Percentiles rank a stretch among this genome's conserved stretches.
These are phyloP conservation scores for Warburgia ugandensis DNA, from an alignment of 164 flowering plant species.

Conservation along the genomic window DNA sequence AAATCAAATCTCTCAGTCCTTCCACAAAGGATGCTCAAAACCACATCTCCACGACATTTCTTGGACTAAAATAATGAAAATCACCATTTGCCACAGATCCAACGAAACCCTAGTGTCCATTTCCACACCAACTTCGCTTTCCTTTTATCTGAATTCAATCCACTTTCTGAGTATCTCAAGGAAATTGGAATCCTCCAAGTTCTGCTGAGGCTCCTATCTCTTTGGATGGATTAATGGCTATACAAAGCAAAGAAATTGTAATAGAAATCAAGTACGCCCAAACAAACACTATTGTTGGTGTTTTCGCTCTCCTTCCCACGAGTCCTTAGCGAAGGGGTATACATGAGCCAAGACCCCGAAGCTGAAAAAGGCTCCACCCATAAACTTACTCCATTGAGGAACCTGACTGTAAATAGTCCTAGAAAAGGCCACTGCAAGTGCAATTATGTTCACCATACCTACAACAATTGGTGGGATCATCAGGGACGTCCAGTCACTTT, in stretches of 20 bases:
- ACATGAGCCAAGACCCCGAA: conserved; percentile 77
- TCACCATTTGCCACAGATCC: too few relatives aligned
- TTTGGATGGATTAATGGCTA: conserved; percentile 40
- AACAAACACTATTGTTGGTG: conserved; percentile 67
- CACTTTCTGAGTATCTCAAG: too few relatives aligned
- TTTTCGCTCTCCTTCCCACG: conserved; percentile 70
- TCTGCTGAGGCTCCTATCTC: conserved; percentile 3
- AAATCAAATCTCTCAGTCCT: too few relatives aligned
- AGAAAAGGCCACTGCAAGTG: conserved; percentile 41
- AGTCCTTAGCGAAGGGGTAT: conserved; percentile 79
- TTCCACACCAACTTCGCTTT: too few relatives aligned
- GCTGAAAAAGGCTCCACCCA: conserved; percentile 73
- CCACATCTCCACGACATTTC: too few relatives aligned
- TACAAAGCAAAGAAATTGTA: conserved; percentile 58
- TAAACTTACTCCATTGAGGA: conserved; percentile 61
- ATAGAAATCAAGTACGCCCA: conserved; percentile 78
- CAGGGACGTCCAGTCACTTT: conserved; percentile 61
- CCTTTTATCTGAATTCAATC: too few relatives aligned
- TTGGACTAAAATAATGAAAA: too few relatives aligned
- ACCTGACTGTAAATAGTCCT: conserved; percentile 46
- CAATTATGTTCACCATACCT: conserved; percentile 55
- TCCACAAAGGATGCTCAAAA: too few relatives aligned
- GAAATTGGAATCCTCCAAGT: conserved; percentile 34
- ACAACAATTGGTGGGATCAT: conserved; percentile 68
- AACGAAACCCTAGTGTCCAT: too few relatives aligned